Conservation (phyloP, 2,329 filamentous ascomycete species). For the Phaeosphaeria sp. region DNA sequence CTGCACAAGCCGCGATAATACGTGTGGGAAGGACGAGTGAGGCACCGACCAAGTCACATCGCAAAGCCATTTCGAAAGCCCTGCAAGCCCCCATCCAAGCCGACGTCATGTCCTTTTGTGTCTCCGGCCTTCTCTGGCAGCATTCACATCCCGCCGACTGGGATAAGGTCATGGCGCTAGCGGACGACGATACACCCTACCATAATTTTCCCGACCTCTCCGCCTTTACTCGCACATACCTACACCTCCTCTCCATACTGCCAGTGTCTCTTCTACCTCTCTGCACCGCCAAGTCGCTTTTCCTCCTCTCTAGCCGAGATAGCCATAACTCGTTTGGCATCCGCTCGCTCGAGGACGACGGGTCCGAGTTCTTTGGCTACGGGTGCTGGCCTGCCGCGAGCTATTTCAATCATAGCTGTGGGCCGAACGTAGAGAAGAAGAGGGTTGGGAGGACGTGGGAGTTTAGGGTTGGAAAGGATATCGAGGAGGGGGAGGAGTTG, state of each 20-base stretch:
- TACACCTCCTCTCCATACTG: slow-evolving; percentile 52
- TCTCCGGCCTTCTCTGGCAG: slow-evolving; percentile 49
- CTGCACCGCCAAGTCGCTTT: slow-evolving; percentile 44
- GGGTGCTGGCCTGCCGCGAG: slow-evolving; percentile 55
- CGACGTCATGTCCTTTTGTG: slow-evolving; percentile 52
- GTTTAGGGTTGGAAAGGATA: slow-evolving; percentile 47
- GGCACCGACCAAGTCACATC: slow-evolving; percentile 41
- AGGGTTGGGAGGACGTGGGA: slow-evolving; percentile 51
- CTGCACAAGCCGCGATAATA: slow-evolving; percentile 35
- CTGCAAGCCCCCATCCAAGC: slow-evolving; percentile 37
- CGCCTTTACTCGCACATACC: slow-evolving; percentile 49
- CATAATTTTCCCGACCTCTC: slow-evolving; percentile 48
- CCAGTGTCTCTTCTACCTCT: slow-evolving; percentile 44
- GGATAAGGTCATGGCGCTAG: slow-evolving; percentile 47
- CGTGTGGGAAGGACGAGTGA: slow-evolving; percentile 21
- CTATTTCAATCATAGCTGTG: slow-evolving; percentile 59
- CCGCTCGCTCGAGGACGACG: slow-evolving; percentile 52
- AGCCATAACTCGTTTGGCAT: slow-evolving; percentile 59
- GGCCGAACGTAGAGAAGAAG: slow-evolving; percentile 53
- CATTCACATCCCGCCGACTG: slow-evolving; percentile 39
- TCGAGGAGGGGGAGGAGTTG: slow-evolving; percentile 51
- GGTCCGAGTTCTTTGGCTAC: slow-evolving; percentile 58
- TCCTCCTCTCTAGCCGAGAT: slow-evolving; percentile 48
- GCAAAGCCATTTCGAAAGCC: slow-evolving; percentile 40
- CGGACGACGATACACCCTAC: slow-evolving; percentile 52